Evolutionary conservation across 2,329 filamentous ascomycete species (phyloP).

Genomic region (Pseudogymnoascus sp.): DNA sequence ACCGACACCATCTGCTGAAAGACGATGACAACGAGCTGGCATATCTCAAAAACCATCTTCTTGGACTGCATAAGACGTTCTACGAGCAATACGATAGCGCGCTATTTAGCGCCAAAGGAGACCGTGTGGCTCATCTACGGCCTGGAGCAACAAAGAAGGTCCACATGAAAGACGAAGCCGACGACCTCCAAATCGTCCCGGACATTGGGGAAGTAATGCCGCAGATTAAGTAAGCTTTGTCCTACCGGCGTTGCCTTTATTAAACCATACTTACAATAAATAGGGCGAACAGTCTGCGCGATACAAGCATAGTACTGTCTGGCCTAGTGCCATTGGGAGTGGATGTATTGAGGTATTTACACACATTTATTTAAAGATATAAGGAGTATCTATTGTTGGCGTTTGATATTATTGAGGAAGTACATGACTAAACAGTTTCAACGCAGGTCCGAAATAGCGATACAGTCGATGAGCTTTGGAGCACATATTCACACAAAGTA

Average conservation of each 20-base stretch:
- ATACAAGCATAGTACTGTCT: constrained; percentile 75
- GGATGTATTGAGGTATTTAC: constrained; percentile 52
- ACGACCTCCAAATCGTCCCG: constrained; percentile 57
- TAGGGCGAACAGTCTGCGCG: constrained; percentile 56
- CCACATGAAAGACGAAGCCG: constrained; percentile 31
- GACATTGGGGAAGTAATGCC: constrained; percentile 83
- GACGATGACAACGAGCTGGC: constrained; percentile 81
- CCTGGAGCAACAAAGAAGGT: constrained; percentile 35
- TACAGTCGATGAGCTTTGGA: constrained; percentile 82
- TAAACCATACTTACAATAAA: constrained; percentile 15
- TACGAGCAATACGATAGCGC: constrained; percentile 70
- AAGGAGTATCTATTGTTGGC: background rate
- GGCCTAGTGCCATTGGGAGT: constrained; percentile 79
- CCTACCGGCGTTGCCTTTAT: background rate
- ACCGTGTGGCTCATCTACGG: constrained; percentile 31
- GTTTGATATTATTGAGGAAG: background rate
- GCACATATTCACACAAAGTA: constrained; percentile 47
- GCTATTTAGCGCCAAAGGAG: constrained; percentile 31
- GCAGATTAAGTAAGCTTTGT: constrained; percentile 52
- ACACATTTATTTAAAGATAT: background rate
- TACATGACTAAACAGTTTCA: background rate
- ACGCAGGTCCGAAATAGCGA: constrained; percentile 67
- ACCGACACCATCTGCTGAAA: constrained; percentile 67
- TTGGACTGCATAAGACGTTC: constrained; percentile 67
- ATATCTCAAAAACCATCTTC: constrained; percentile 67